Conservation (phyloP, 148 eudicot genomes). For the Gaultheria prostrata region DNA sequence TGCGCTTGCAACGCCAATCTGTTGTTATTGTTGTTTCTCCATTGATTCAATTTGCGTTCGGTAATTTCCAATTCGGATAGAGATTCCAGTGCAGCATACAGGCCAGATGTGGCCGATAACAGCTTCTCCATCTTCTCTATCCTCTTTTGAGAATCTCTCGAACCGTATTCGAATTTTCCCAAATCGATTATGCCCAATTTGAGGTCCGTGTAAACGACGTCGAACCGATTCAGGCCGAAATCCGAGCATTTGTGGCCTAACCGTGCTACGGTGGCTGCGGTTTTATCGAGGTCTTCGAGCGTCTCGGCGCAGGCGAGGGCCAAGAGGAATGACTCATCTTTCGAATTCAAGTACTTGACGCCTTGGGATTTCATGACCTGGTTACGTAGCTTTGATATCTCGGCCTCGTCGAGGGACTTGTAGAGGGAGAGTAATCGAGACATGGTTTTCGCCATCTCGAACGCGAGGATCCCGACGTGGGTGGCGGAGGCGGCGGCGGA, state of each 20-base stretch:
- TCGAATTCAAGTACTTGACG: constrained; percentile 52
- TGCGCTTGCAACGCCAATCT: constrained; percentile 10
- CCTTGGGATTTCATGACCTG: constrained; percentile 41
- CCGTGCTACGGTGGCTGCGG: constrained; percentile 46
- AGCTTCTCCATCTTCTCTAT: constrained; percentile 59
- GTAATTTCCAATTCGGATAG: constrained; percentile 52
- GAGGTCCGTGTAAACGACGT: constrained; percentile 47
- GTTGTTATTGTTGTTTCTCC: constrained; percentile 25
- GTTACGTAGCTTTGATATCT: constrained; percentile 31
- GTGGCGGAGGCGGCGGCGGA: neutral
- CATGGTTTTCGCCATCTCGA: constrained; percentile 72
- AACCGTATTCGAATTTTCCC: constrained; percentile 45
- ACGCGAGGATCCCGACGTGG: constrained; percentile 57
- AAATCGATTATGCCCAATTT: constrained; percentile 49
- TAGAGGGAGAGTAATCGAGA: constrained; percentile 59
- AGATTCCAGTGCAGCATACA: constrained; percentile 48
- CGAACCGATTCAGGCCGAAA: constrained; percentile 44
- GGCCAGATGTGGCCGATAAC: constrained; percentile 34
- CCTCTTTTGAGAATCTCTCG: constrained; percentile 38
- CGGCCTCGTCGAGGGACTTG: constrained; percentile 51
- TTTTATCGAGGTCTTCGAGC: constrained; percentile 74
- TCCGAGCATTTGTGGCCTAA: constrained; percentile 59
- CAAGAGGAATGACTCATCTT: constrained; percentile 52
- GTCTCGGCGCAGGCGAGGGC: constrained; percentile 72
- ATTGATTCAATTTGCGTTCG: constrained; percentile 44